phyloP scores from a whole-genome alignment of 441 rosid species.

The Breynia disticha region DNA sequence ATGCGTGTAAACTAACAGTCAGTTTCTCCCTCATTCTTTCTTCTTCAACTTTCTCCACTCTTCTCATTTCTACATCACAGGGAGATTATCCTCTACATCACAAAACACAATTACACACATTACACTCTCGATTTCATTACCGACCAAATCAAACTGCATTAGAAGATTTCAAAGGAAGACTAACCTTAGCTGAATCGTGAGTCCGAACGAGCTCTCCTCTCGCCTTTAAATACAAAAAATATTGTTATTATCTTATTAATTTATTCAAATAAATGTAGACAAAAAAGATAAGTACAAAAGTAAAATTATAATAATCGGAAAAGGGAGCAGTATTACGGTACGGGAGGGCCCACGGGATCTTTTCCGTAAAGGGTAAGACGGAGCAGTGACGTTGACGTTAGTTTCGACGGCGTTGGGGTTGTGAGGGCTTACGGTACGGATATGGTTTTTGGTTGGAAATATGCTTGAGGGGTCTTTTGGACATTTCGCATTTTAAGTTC shows the following conservation, averaged over 20 bases:
- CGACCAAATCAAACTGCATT: neutral
- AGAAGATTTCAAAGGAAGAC: neutral
- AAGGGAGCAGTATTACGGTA: neutral
- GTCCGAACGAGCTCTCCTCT: neutral
- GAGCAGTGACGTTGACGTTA: too few relatives aligned
- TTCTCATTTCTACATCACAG: conserved; percentile 30
- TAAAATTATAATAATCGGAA: too few relatives aligned
- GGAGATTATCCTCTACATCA: conserved; percentile 13
- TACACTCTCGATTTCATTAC: neutral
- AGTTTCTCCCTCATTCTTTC: conserved; percentile 15
- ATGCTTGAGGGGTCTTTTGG: neutral
- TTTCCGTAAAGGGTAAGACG: neutral
- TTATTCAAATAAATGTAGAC: neutral
- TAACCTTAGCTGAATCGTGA: neutral
- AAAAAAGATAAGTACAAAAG: too few relatives aligned
- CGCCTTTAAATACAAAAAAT: neutral
- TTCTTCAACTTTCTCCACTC: conserved; percentile 21
- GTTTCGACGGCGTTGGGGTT: neutral
- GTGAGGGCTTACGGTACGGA: too few relatives aligned
- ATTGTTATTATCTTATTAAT: too few relatives aligned
- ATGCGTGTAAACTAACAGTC: conserved; percentile 47
- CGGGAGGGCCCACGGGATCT: neutral
- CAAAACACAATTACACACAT: neutral
- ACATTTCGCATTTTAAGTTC: neutral
- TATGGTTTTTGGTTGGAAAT: too few relatives aligned